Percentiles rank a stretch among this genome's conserved stretches.
Conservation (phyloP, 345 rosid species). For the Turritis glabra region DNA sequence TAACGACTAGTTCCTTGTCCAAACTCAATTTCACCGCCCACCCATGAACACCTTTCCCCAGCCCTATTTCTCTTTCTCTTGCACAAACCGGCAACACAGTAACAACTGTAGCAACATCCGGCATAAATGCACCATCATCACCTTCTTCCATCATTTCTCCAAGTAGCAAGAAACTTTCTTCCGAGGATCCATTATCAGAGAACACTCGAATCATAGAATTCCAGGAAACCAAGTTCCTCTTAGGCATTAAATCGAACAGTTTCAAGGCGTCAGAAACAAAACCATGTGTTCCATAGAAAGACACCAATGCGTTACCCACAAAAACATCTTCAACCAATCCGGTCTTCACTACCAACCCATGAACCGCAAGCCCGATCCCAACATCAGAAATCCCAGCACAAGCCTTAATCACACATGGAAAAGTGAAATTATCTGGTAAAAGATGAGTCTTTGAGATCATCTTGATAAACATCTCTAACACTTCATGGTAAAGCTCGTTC, state of each 20-base stretch:
- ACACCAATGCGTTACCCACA: slow-evolving; percentile 59
- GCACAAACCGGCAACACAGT: slow-evolving; percentile 60
- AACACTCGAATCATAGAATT: slow-evolving; percentile 57
- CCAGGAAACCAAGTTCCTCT: slow-evolving; percentile 66
- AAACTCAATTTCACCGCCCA: slow-evolving; percentile 55
- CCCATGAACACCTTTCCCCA: slow-evolving; percentile 60
- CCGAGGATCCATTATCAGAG: slow-evolving; percentile 47
- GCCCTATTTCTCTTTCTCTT: slow-evolving; percentile 40
- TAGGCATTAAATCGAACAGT: slow-evolving; percentile 51
- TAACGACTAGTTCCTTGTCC: slow-evolving; percentile 51
- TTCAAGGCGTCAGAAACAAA: slow-evolving; percentile 44
- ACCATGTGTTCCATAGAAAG: slow-evolving; percentile 59
- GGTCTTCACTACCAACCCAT: slow-evolving; percentile 61
- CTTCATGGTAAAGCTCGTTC: slow-evolving; percentile 53
- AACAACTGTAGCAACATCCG: slow-evolving; percentile 59
- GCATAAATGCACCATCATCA: slow-evolving; percentile 40
- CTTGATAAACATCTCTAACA: slow-evolving; percentile 48
- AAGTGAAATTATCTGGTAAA: slow-evolving; percentile 65
- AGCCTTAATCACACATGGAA: slow-evolving; percentile 70
- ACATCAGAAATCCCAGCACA: slow-evolving; percentile 51
- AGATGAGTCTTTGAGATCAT: slow-evolving; percentile 44
- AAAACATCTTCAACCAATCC: slow-evolving; percentile 54
- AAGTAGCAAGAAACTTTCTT: slow-evolving; percentile 45
- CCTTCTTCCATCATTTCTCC: slow-evolving; percentile 45
- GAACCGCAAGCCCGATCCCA: slow-evolving; percentile 48